A percentile compares a stretch with the other conserved stretches of the same genome.
Conservation (phyloP, 768 basidiomycete genomes). For the Boletus rufocinnamomeus region DNA sequence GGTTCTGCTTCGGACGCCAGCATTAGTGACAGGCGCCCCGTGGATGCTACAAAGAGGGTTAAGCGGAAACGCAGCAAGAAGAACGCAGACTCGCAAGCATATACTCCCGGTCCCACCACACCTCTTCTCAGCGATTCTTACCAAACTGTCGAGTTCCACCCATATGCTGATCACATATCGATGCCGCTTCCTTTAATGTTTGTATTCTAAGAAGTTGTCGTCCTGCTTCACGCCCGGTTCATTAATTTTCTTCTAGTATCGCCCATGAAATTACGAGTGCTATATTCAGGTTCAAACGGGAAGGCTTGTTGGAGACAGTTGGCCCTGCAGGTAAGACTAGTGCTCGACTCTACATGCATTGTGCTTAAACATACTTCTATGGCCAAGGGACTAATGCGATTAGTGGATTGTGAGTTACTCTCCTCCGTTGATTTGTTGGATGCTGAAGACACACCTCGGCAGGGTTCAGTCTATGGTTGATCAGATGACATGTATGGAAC, state of each 20-base stretch:
- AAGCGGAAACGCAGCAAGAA: constrained; percentile 74
- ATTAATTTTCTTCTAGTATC: constrained; percentile 48
- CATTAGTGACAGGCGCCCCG: constrained; percentile 19
- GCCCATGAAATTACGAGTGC: constrained; percentile 75
- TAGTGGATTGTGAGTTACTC: constrained; percentile 55
- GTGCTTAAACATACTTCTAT: constrained; percentile 5
- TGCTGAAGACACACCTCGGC: constrained; percentile 13
- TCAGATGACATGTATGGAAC: constrained; percentile 83
- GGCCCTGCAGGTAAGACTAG: constrained; percentile 74
- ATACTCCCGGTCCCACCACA: constrained; percentile 43
- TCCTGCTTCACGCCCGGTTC: background rate
- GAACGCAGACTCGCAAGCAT: constrained; percentile 28
- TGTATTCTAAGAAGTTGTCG: constrained; percentile 23
- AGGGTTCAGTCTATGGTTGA: constrained; percentile 84
- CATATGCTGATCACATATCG: constrained; percentile 56
- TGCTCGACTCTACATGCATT: background rate
- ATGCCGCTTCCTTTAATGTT: constrained; percentile 84
- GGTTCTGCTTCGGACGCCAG: constrained; percentile 35
- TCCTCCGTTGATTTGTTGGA: background rate
- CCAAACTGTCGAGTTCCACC: constrained; percentile 60
- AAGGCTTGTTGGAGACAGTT: constrained; percentile 84
- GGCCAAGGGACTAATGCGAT: constrained; percentile 71
- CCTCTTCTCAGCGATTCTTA: constrained; percentile 63
- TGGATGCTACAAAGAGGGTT: constrained; percentile 67
- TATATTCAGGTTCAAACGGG: constrained; percentile 73